Evolutionary conservation across 345 rosid species (phyloP), one percentile per base, ranked within the genome.

Genomic region (Psidium guajava): DNA sequence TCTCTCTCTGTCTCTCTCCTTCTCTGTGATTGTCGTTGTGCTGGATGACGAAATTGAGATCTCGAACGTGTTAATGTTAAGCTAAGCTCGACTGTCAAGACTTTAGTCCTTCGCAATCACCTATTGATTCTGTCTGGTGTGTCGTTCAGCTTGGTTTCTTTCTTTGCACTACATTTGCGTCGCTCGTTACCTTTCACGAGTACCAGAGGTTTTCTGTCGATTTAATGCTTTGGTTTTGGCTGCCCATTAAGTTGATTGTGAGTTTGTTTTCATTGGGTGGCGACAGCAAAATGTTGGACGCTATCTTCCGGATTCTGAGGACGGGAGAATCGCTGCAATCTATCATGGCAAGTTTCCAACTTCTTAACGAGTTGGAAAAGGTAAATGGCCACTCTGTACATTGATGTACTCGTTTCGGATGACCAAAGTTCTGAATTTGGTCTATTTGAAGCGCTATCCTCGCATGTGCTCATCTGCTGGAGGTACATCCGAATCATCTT

Each of bases 221-320:
- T 69, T 36, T 36, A 36, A 8, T 69, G 47, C 0, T 69, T 20
- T 36, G 77, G 4, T 36, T 36, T 36, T 36, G 42, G 47, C 47
- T 0, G 13, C 47, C 47, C 0, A 1, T 69, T 36, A 69, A 69
- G 4, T 32, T 69, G 80, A 9, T 32, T 20, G 14, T 2, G 80
- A 69, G 25, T 20, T 5, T 36, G 14, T 32, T 81, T 15, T 15
- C 58, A 6, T 51, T 85, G 36, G 73, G 47, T 24, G 55, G 51
- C 64, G 84, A 84, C 85, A 97, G 98, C 87, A 94, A 95, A 90
- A 94, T 97, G 96, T 86, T 87, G 28, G 94, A 91, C 87, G 95
- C 96, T 5, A 90, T 96, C 69, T 95, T 95, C 25, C 85, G 90
- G 88, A 93, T 94, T 36, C 58, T 95, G 89, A 92, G 93, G 86